Evolutionary conservation across 1,284 basidiomycete genomes (phyloP), one percentile per base, ranked within the genome.

Genomic region (Wolfiporia cocos): DNA sequence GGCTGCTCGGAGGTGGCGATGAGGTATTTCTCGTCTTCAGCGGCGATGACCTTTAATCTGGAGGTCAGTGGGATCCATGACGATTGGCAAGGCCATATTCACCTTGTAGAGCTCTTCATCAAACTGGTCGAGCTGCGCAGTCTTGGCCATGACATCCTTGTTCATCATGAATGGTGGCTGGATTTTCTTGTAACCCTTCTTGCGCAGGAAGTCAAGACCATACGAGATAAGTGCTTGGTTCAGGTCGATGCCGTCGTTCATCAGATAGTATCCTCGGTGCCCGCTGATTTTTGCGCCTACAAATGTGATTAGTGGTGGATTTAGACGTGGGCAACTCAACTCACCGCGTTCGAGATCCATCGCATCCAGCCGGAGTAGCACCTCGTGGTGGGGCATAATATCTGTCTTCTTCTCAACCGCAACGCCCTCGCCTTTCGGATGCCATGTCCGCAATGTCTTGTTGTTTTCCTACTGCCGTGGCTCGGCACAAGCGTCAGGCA

Each of bases 141-240:
- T 99, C 71, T 95, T 95, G 47, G 80, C 82, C 96, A 99, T 99
- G 56, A 89, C 76, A 35, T 95, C 89, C 67, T 94, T 96, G 70
- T 93, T 92, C 89, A 99, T 97, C 76, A 99, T 88, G 71, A 98
- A 99, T 0, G 95, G 95, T 1, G 94, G 91, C 65, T 95, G 92
- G 48, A 98, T 81, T 70, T 96, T 98, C 70, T 86, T 95, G 78
- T 88, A 98, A 1, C 76, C 77, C 39, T 75, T 76, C 49, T 76
- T 80, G 34, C 92, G 76, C 44, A 99, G 71, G 65, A 96, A 99
- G 62, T 98, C 89, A 48, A 99, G 81, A 1, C 92, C 93, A 59
- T 99, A 98, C 49, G 85, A 82, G 67, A 99, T 92, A 44, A 99
- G 73, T 0, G 96, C 95, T 66, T 95, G 94, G 65, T 98, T 99